phyloP scores from a whole-genome alignment of 192 early-diverging fungal species.

The Coemansia asiatica region DNA sequence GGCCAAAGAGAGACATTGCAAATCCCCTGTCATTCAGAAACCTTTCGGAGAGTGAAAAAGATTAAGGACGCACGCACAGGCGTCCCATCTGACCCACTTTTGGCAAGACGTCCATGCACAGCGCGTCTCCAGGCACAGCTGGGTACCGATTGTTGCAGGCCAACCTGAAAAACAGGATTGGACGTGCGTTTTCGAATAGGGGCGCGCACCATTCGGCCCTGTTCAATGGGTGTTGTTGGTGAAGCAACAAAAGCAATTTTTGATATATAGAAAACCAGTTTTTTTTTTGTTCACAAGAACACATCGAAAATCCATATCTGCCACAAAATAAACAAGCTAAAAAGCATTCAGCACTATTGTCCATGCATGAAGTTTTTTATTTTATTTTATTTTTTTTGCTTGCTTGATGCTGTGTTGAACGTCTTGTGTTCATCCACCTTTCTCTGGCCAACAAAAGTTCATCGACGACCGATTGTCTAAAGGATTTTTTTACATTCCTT shows the following conservation, averaged over 20 bases:
- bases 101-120: no score
- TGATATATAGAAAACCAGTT: neutral
- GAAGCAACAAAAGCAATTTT: neutral
- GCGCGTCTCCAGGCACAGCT: neutral
- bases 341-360: conserved; percentile 4
- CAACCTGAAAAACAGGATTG: neutral
- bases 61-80: neutral
- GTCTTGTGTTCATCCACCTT: neutral
- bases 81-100: neutral
- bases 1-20: neutral
- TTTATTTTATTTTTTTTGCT: conserved; percentile 1
- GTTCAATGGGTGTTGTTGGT: no score
- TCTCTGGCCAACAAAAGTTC: neutral
- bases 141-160: neutral
- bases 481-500: no score
- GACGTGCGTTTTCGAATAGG: neutral
- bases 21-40: conserved; percentile 2
- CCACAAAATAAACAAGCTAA: neutral
- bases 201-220: neutral
- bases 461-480: neutral
- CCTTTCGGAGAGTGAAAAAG: neutral
- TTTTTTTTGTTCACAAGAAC: neutral
- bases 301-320: neutral
- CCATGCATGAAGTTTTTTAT: conserved; percentile 3
- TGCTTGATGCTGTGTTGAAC: neutral